Percentiles rank a stretch among this genome's conserved stretches.
Conservation (phyloP, 345 rosid genomes). For the Corymbia maculata region DNA sequence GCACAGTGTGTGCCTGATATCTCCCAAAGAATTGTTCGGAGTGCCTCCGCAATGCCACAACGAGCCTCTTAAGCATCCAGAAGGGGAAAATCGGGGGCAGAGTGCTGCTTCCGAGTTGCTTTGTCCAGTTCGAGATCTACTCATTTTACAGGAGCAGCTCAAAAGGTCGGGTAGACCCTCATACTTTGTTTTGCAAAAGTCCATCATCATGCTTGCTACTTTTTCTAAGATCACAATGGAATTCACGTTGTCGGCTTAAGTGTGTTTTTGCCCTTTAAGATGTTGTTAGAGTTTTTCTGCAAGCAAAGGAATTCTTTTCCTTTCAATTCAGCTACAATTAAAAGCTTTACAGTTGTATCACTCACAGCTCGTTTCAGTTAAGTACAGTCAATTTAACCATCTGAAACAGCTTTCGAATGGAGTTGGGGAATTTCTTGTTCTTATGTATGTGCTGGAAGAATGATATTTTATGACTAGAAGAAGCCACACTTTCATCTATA, state of each 20-base stretch:
- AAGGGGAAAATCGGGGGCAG: not conserved
- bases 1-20: not conserved
- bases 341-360: too few species aligned
- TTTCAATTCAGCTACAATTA: not conserved
- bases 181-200: too few species aligned
- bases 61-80: not conserved
- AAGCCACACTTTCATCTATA: not conserved
- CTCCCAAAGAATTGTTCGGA: not conserved
- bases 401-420: not conserved
- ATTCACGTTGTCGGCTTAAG: not conserved
- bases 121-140: not conserved
- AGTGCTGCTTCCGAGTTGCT: not conserved
- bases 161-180: not conserved
- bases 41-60: not conserved
- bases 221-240: not conserved
- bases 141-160: not conserved
- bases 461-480: not conserved
- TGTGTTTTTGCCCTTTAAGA: not conserved
- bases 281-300: not conserved
- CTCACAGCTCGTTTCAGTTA: not conserved
- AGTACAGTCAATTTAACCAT: not conserved
- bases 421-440: not conserved
- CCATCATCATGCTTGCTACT: not conserved
- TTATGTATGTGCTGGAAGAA: not conserved
- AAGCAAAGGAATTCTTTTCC: not conserved